A percentile compares a stretch with the other conserved stretches of the same genome.
Evolutionary conservation across 352 stramenopile genomes (phyloP).

Genomic region (Pythium graminicola): DNA sequence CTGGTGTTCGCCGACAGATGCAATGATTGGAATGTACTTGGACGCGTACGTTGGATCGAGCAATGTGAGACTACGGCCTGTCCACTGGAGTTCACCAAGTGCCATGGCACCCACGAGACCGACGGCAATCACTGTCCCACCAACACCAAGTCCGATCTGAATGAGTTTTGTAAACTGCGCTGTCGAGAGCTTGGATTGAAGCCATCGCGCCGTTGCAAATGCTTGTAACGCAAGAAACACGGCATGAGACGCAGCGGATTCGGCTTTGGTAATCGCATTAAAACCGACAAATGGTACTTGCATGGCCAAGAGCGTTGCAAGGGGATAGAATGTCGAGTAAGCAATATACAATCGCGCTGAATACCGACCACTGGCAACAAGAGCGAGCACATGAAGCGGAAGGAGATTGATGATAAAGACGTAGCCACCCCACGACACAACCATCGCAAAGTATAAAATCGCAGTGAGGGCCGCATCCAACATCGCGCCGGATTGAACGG

Average conservation of each 20-base stretch:
- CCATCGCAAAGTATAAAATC: conserved; percentile 96
- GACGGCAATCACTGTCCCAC: conserved; percentile 16
- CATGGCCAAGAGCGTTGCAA: conserved; percentile 95
- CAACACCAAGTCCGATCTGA: conserved; percentile 28
- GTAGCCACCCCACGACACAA: conserved; percentile 96
- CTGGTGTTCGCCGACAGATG: conserved; percentile 92
- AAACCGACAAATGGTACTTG: conserved; percentile 98
- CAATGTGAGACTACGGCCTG: conserved; percentile 86
- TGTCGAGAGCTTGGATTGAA: conserved; percentile 42
- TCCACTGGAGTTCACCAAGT: conserved; percentile 86
- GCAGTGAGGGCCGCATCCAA: conserved; percentile 44
- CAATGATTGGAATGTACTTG: conserved; percentile 96
- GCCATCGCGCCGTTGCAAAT: conserved; percentile 47
- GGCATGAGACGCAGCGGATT: conserved; percentile 65
- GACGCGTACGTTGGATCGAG: conserved; percentile 90
- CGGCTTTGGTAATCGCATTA: conserved; percentile 88
- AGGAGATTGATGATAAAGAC: conserved; percentile 99
- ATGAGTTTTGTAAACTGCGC: conserved; percentile 44
- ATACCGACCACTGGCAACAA: conserved; percentile 89
- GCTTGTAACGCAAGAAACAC: conserved; percentile 93
- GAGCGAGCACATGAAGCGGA: conserved; percentile 89
- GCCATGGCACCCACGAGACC: not conserved
- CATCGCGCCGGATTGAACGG: conserved; percentile 77
- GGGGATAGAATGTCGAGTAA: conserved; percentile 97
- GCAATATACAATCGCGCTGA: conserved; percentile 92